Conservation (phyloP, 257 asterid species). For the Lantana camara region DNA sequence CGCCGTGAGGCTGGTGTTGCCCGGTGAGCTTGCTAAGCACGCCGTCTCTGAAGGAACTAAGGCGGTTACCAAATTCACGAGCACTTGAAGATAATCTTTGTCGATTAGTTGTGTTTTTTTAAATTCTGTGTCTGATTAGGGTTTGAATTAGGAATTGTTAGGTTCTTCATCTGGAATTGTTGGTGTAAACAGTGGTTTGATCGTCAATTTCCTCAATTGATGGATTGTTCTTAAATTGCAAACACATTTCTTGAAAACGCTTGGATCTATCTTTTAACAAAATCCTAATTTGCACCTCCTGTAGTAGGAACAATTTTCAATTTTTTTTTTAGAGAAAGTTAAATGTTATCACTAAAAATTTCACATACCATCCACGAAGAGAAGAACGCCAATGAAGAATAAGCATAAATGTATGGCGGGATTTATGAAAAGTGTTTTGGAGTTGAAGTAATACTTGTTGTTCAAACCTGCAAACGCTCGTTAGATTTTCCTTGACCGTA, state of each 20-base stretch:
- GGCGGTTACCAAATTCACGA: constrained; percentile 74
- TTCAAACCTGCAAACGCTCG: constrained; percentile 35
- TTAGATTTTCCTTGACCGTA: constrained; percentile 56
- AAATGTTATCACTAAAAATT: no score
- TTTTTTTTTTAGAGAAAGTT: no score
- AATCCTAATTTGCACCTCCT: no score
- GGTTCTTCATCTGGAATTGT: background rate
- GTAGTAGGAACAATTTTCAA: no score
- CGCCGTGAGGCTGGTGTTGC: constrained; percentile 60
- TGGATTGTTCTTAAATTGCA: background rate
- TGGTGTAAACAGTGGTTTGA: constrained; percentile 6
- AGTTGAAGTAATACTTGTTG: constrained; percentile 52
- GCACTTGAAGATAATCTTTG: constrained; percentile 36
- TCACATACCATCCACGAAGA: no score
- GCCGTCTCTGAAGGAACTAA: constrained; percentile 74
- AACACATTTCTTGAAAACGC: no score
- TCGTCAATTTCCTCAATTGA: background rate
- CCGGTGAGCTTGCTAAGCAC: constrained; percentile 66
- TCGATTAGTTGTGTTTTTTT: background rate
- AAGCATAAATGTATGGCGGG: no score
- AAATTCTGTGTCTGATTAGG: background rate
- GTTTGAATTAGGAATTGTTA: background rate
- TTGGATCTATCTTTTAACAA: no score
- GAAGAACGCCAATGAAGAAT: no score
- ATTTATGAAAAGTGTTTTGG: constrained; percentile 50